phyloP scores from a whole-genome alignment of 768 basidiomycete genomes.

The Udeniomyces megalosporus region DNA sequence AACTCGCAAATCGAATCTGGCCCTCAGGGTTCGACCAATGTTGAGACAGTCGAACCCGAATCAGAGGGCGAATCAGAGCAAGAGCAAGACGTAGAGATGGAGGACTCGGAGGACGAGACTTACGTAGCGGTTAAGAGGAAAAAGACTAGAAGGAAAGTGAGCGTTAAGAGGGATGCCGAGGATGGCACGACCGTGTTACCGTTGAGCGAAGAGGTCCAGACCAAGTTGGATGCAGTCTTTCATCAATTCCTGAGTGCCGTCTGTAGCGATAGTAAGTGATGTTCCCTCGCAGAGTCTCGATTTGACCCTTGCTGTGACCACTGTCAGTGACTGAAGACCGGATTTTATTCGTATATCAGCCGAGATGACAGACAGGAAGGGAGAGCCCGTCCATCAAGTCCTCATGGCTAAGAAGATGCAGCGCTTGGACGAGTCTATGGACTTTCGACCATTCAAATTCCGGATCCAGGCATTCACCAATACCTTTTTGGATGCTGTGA shows the following conservation, averaged over 20 bases:
- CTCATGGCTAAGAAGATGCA: constrained; percentile 98
- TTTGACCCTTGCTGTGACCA: too few relatives aligned
- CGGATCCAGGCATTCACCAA: constrained; percentile 96
- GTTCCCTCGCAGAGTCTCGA: too few relatives aligned
- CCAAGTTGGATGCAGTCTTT: constrained; percentile 77
- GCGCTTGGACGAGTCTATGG: constrained; percentile 82
- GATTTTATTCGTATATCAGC: neutral
- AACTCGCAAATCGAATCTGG: too few relatives aligned
- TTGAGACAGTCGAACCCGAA: too few relatives aligned
- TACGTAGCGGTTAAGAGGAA: neutral
- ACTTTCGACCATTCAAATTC: constrained; percentile 98
- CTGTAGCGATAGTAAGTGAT: constrained; percentile 54
- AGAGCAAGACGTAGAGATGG: neutral
- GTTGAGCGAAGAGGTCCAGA: constrained; percentile 45
- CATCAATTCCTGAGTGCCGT: constrained; percentile 70
- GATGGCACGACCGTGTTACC: neutral
- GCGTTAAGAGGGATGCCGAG: neutral
- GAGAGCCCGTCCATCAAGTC: constrained; percentile 92
- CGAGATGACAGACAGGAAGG: constrained; percentile 82
- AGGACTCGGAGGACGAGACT: constrained; percentile 2
- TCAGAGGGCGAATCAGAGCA: neutral
- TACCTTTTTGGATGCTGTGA: constrained; percentile 79
- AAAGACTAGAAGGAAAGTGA: neutral
- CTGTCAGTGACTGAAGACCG: constrained; percentile 36
- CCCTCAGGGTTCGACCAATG: neutral